These are phyloP conservation scores for Setaria italica DNA, from an alignment of 202 grass and related monocot species.

Conservation along the genomic window DNA sequence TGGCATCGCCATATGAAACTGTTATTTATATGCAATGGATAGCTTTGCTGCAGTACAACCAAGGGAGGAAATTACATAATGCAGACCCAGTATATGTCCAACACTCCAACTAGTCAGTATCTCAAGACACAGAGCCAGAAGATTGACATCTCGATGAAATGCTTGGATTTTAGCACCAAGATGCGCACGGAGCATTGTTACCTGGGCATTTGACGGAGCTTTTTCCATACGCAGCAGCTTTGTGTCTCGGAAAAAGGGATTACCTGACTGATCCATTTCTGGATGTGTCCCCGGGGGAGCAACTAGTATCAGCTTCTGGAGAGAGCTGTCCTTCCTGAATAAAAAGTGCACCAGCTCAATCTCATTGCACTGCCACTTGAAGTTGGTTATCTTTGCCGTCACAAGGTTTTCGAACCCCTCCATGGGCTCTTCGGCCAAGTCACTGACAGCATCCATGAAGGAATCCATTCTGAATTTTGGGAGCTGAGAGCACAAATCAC, in stretches of 20 bases:
- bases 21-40: neutral
- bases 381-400: constrained; percentile 63
- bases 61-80: neutral
- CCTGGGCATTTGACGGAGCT: neutral
- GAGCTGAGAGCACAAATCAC: constrained; percentile 43
- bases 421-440: constrained; percentile 32
- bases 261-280: neutral
- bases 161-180: neutral
- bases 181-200: neutral
- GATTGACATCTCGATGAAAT: neutral
- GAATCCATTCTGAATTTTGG: constrained; percentile 43
- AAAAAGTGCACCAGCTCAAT: constrained; percentile 48
- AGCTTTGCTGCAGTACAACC: neutral
- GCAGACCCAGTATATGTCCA: neutral
- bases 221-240: neutral
- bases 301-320: constrained; percentile 47
- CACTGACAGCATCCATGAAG: constrained; percentile 34
- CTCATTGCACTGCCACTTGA: constrained; percentile 63
- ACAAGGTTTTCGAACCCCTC: constrained; percentile 53
- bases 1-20: neutral
- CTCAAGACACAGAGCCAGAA: too few species aligned
- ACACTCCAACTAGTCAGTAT: neutral
- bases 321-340: constrained; percentile 42
- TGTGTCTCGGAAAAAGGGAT: neutral
- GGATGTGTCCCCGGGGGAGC: neutral